Base-by-base conservation (phyloP, 306 rosid genomes). In the Dryas alaskensis region DNA sequence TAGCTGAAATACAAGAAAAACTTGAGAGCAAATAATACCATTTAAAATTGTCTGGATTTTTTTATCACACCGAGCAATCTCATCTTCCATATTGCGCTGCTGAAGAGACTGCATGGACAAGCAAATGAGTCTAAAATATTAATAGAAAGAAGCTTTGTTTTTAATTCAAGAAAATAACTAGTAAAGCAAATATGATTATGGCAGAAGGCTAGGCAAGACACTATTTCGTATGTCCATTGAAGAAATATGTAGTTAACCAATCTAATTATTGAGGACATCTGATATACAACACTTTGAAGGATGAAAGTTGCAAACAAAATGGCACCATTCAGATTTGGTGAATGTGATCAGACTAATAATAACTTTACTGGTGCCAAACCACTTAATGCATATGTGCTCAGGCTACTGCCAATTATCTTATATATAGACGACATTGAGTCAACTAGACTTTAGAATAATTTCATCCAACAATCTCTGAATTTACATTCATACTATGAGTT, bases 31-130 rank as follows among this genome's bases (percentile, higher is more conserved):
- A 75, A 80, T 22, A 72, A 14, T 80, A 90, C 98, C 98, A 64
- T 74, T 84, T 75, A 81, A 37, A 62, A 92, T 66, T 74, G 79
- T 87, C 77, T 81, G 80, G 69, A 92, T 80, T 54, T 80, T 83
- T 78, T 76, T 76, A 77, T 92, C 91, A 57, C 86, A 88, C 57
- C 40, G 65, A 43, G 92, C 92, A 58, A 90, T 90, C 76, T 88
- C 86, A 53, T 88, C 94, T 72, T 85, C 94, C 78, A 88, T 70
- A 60, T 55, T 12, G 66, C 87, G 91, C 70, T 84, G 92, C 81
- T 84, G 88, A 73, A 87, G 82, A 60, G 86, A 87, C 98, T 90
- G 87, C 83, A 73, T 22, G 80, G 69, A 68, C 68, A 82, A 86
- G 39, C 37, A 81, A 69, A 74, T 27, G 64, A 58, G 49, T 68